Percentiles rank a stretch among this genome's conserved stretches.
phyloP scores from a whole-genome alignment of 208 protist species.

The Trypanosoma theileri region DNA sequence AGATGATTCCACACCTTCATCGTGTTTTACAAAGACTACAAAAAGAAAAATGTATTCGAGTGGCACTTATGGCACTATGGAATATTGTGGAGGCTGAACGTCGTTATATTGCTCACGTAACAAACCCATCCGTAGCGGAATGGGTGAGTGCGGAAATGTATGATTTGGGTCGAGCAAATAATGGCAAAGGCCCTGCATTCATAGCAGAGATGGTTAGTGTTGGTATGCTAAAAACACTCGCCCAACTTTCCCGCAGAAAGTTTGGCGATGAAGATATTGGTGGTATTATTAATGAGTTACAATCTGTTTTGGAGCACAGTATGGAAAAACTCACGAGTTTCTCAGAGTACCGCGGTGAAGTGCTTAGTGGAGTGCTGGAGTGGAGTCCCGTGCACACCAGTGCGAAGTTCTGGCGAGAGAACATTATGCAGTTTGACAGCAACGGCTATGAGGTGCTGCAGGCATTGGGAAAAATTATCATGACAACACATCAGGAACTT shows the following conservation, averaged over 20 bases:
- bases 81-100: slow-evolving; percentile 86
- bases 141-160: slow-evolving; percentile 25
- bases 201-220: slow-evolving; percentile 90
- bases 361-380: slow-evolving; percentile 83
- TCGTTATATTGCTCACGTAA: slow-evolving; percentile 48
- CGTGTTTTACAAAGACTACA: slow-evolving; percentile 83
- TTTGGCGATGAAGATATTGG: slow-evolving; percentile 92
- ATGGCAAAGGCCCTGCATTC: slow-evolving; percentile 57
- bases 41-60: slow-evolving; percentile 92
- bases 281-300: slow-evolving; percentile 62
- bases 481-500: slow-evolving; percentile 53
- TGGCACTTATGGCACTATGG: slow-evolving; percentile 82
- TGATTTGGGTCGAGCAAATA: slow-evolving; percentile 10
- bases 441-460: slow-evolving; percentile 89
- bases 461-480: slow-evolving; percentile 84
- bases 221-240: slow-evolving; percentile 89
- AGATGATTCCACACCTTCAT: slow-evolving; percentile 88
- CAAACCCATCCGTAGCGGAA: slow-evolving; percentile 39
- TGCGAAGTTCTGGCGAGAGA: slow-evolving; percentile 94
- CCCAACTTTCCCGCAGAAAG: slow-evolving; percentile 72
- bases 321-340: slow-evolving; percentile 92
- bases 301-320: slow-evolving; percentile 68
- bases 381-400: slow-evolving; percentile 93
- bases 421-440: slow-evolving; percentile 84
- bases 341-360: slow-evolving; percentile 90